Evolutionary conservation across 2,329 filamentous ascomycete species (phyloP).

Genomic region (Aspergillus novoparasiticus): DNA sequence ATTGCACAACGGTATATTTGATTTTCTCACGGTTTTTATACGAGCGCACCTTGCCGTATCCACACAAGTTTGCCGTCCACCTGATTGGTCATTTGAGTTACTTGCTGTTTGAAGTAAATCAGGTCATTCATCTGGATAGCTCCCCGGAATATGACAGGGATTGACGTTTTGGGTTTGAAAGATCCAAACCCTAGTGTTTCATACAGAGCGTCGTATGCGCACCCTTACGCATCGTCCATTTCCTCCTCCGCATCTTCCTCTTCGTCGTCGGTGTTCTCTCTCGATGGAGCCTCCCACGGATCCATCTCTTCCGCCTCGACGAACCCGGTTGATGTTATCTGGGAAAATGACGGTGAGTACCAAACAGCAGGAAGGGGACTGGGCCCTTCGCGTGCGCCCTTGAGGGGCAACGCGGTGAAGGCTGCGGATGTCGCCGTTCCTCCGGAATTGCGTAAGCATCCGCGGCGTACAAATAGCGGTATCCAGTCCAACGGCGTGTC

Average conservation of each 20-base stretch:
- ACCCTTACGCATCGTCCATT: slow-evolving; percentile 70
- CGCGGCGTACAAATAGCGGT: slow-evolving; percentile 55
- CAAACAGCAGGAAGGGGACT: slow-evolving; percentile 29
- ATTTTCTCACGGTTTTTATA: slow-evolving; percentile 9
- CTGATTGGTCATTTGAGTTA: slow-evolving; percentile 18
- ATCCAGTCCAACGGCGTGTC: slow-evolving; percentile 47
- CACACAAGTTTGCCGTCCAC: slow-evolving; percentile 7
- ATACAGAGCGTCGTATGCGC: slow-evolving; percentile 41
- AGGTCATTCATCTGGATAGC: slow-evolving; percentile 28
- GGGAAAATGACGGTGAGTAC: slow-evolving; percentile 43
- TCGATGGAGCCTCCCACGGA: slow-evolving; percentile 64
- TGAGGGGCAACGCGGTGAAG: slow-evolving; percentile 33
- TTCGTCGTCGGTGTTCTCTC: slow-evolving; percentile 76
- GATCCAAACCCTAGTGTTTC: slow-evolving; percentile 40
- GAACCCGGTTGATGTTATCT: slow-evolving; percentile 58
- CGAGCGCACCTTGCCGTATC: slow-evolving; percentile 15
- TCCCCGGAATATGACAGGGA: slow-evolving; percentile 44
- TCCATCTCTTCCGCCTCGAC: slow-evolving; percentile 71
- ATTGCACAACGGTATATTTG: slow-evolving; percentile 34
- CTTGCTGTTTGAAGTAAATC: slow-evolving; percentile 16
- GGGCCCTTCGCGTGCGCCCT: slow-evolving; percentile 27
- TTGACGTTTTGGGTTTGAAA: slow-evolving; percentile 48
- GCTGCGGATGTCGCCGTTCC: slow-evolving; percentile 38
- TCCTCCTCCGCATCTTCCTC: slow-evolving; percentile 76
- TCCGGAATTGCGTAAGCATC: slow-evolving; percentile 51